Evolutionary conservation across 805 yeast genomes (phyloP).

Genomic region (Barnettozyma sucrosica): DNA sequence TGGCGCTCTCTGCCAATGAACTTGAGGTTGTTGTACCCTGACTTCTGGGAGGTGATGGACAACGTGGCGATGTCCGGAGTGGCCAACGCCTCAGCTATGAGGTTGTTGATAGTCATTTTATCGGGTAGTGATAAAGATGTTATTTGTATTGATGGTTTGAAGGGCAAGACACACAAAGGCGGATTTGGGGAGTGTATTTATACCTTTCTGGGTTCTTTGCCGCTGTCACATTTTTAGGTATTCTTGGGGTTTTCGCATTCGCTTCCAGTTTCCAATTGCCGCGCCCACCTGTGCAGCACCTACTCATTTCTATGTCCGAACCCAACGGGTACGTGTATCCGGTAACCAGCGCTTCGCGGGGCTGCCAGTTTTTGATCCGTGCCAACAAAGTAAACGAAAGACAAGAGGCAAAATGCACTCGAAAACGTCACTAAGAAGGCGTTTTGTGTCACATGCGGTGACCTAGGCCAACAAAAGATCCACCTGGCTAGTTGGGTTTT

Average conservation of each 20-base stretch:
- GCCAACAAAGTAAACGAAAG: not conserved
- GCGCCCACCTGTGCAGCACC: not conserved
- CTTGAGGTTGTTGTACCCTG: conserved; percentile 70
- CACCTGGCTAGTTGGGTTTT: not conserved
- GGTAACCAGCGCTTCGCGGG: not conserved
- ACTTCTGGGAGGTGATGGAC: conserved; percentile 35
- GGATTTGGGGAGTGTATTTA: not conserved
- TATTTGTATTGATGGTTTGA: not conserved
- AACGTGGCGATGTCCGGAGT: conserved; percentile 35
- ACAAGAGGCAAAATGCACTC: not conserved
- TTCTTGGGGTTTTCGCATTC: not conserved
- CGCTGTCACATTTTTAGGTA: conserved; percentile 1
- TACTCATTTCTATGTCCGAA: not conserved
- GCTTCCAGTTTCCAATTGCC: not conserved
- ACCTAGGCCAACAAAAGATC: not conserved
- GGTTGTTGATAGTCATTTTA: conserved; percentile 5
- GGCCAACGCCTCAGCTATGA: not conserved
- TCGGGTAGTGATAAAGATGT: not conserved
- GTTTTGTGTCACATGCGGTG: not conserved
- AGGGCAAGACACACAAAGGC: not conserved
- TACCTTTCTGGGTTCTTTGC: not conserved
- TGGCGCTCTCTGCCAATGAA: conserved; percentile 81
- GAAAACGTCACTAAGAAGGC: conserved; percentile 2
- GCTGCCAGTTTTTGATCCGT: not conserved
- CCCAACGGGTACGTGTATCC: conserved; percentile 2